These are phyloP conservation scores for Dendrothele bispora DNA, from an alignment of 768 basidiomycete genomes.

Conservation along the genomic window DNA sequence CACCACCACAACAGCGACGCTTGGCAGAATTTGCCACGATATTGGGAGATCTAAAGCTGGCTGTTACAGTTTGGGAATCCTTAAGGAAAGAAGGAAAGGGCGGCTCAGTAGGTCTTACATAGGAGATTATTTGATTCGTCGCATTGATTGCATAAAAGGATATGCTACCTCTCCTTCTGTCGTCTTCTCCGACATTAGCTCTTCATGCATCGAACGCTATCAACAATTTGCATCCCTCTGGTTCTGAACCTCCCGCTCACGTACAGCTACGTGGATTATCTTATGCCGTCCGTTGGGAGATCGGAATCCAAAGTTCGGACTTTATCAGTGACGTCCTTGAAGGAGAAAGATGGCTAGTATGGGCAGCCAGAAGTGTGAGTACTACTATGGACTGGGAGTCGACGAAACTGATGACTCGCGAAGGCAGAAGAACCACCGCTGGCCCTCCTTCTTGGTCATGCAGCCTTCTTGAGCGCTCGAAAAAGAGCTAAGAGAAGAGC, in stretches of 20 bases:
- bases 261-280: slow-evolving; percentile 68
- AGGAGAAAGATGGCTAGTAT: slow-evolving; percentile 84
- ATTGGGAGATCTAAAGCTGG: slow-evolving; percentile 86
- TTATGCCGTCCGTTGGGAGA: slow-evolving; percentile 78
- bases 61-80: slow-evolving; percentile 81
- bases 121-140: not conserved
- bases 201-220: slow-evolving; percentile 66
- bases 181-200: slow-evolving; percentile 62
- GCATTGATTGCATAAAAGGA: slow-evolving; percentile 50
- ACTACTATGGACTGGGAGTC: not conserved
- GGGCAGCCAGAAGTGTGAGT: slow-evolving; percentile 81
- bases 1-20: slow-evolving; percentile 75
- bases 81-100: slow-evolving; percentile 84
- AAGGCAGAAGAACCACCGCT: slow-evolving; percentile 84
- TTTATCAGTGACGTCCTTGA: slow-evolving; percentile 60
- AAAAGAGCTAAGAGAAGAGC: slow-evolving; percentile 62
- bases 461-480: slow-evolving; percentile 64
- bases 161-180: slow-evolving; percentile 70
- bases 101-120: slow-evolving; percentile 64
- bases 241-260: slow-evolving; percentile 52
- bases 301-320: slow-evolving; percentile 54
- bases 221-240: slow-evolving; percentile 41
- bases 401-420: slow-evolving; percentile 3
- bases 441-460: slow-evolving; percentile 79
- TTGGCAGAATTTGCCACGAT: slow-evolving; percentile 95